phyloP scores from a whole-genome alignment of 2,329 filamentous ascomycete genomes.

The Penicillium sp. region DNA sequence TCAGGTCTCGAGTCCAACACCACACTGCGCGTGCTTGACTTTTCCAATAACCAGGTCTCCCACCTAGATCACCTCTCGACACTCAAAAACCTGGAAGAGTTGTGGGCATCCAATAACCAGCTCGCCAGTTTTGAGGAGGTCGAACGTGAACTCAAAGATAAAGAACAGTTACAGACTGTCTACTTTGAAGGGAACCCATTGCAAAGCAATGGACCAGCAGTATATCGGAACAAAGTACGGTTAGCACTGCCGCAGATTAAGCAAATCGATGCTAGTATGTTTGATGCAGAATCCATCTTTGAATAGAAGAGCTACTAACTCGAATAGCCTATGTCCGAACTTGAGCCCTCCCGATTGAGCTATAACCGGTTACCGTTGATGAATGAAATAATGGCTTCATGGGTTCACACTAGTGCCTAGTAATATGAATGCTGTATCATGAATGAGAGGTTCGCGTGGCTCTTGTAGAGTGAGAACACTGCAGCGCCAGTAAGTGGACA shows the following conservation, averaged over 20 bases:
- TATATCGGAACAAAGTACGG: conserved; percentile 91
- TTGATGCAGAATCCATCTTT: conserved; percentile 1
- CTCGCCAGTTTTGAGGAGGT: conserved; percentile 75
- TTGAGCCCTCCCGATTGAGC: conserved; percentile 3
- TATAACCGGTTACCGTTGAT: conserved; percentile 1
- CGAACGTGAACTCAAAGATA: conserved; percentile 67
- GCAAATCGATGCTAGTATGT: conserved; percentile 97
- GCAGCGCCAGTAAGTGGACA: too few species aligned
- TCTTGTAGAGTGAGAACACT: too few species aligned
- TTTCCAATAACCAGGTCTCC: conserved; percentile 78
- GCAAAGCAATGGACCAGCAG: conserved; percentile 68
- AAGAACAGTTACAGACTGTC: conserved; percentile 75
- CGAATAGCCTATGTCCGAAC: conserved; percentile 29
- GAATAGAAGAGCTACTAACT: conserved; percentile 8
- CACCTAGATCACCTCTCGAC: conserved; percentile 66
- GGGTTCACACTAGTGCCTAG: too few species aligned
- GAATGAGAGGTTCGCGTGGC: too few species aligned
- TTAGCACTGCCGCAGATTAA: conserved; percentile 78
- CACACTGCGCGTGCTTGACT: conserved; percentile 72
- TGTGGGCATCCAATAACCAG: conserved; percentile 91
- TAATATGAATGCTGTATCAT: too few species aligned
- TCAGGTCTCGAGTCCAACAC: conserved; percentile 63
- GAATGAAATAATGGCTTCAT: conserved; percentile 2
- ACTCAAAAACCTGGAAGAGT: conserved; percentile 69
- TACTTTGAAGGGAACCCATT: conserved; percentile 96